Conservation (phyloP, 208 protist genomes). For the Wallacemonas sp. region DNA sequence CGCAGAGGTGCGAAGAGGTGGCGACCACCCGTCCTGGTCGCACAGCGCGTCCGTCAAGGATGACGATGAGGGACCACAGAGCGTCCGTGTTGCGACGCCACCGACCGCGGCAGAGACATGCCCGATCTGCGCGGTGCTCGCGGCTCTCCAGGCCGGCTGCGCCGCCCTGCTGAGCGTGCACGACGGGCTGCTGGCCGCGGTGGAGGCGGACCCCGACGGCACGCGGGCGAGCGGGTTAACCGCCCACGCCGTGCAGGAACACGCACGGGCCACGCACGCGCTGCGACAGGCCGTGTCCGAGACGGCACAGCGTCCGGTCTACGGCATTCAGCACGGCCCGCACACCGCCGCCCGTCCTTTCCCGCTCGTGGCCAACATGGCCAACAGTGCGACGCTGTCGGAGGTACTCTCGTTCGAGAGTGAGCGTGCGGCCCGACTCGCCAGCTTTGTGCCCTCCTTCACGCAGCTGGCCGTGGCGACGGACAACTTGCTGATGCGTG, state of each 20-base stretch:
- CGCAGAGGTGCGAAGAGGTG: neutral
- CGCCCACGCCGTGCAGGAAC: constrained; percentile 22
- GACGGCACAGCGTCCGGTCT: constrained; percentile 13
- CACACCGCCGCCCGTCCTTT: constrained; percentile 18
- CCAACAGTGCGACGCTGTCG: constrained; percentile 45
- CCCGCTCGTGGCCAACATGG: constrained; percentile 52
- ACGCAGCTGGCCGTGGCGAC: constrained; percentile 72
- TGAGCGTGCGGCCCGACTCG: constrained; percentile 53
- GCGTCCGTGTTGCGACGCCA: too few relatives aligned
- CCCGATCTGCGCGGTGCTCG: constrained; percentile 23
- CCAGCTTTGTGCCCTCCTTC: constrained; percentile 82
- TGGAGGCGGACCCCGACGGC: constrained; percentile 5
- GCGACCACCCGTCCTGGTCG: neutral
- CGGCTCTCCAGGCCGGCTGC: constrained; percentile 53
- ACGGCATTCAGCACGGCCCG: neutral
- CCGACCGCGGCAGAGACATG: too few relatives aligned
- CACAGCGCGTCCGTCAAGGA: neutral
- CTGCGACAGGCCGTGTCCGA: constrained; percentile 28
- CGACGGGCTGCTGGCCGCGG: constrained; percentile 17
- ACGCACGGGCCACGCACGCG: constrained; percentile 28
- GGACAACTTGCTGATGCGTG: constrained; percentile 55
- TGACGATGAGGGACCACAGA: neutral
- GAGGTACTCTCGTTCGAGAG: constrained; percentile 60
- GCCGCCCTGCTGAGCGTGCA: constrained; percentile 51
- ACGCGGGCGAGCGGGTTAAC: constrained; percentile 11